Evolutionary conservation across 805 yeast genomes (phyloP).

Genomic region (Huiozyma naganishii): DNA sequence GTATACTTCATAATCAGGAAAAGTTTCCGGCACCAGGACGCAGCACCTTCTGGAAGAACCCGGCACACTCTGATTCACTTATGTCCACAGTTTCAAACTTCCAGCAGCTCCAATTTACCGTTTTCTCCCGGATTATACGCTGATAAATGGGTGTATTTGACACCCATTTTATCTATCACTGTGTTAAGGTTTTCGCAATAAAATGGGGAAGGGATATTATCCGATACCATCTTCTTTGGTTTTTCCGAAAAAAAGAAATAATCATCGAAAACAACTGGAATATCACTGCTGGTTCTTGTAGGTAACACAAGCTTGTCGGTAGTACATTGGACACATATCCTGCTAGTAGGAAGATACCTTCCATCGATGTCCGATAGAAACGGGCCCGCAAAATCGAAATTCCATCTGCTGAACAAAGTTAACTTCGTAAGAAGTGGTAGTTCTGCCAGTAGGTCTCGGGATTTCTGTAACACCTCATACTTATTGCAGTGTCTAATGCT

Average conservation of each 20-base stretch:
- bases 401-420: not conserved
- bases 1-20: no score
- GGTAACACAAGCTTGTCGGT: not conserved
- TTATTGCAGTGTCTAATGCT: no score
- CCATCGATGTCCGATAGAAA: not conserved
- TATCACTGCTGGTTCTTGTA: not conserved
- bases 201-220: not conserved
- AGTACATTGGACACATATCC: no score
- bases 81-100: no score
- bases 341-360: no score
- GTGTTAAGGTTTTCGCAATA: not conserved
- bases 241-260: no score
- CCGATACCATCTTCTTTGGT: not conserved
- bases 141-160: not conserved
- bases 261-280: not conserved
- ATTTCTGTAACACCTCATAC: no score
- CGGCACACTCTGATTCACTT: no score
- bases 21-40: no score
- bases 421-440: not conserved
- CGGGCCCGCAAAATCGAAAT: not conserved
- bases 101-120: no score
- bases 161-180: not conserved
- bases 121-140: not conserved
- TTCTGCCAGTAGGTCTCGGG: not conserved
- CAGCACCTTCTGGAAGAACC: no score